These are phyloP conservation scores for Cubamyces sp. DNA, from an alignment of 768 basidiomycete genomes.

Conservation along the genomic window DNA sequence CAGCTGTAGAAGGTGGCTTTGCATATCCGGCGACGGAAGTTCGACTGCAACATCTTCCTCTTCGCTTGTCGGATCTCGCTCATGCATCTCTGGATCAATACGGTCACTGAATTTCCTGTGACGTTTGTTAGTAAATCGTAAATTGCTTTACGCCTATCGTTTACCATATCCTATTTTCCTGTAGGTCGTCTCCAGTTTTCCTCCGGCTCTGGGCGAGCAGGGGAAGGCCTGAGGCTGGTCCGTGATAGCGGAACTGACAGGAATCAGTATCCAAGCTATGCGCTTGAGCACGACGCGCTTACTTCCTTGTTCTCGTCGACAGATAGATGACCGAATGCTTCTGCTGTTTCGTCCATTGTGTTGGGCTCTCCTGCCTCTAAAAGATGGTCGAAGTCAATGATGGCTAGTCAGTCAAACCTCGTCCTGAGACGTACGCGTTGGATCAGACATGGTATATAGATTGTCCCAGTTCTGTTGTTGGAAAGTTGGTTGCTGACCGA, in stretches of 20 bases:
- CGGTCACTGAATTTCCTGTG: constrained; percentile 28
- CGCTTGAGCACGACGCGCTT: background rate
- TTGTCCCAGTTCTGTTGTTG: constrained; percentile 17
- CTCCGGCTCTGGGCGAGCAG: constrained; percentile 69
- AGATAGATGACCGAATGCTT: constrained; percentile 71
- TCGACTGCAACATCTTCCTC: constrained; percentile 21
- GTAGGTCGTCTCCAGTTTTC: constrained; percentile 68
- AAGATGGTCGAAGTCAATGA: background rate
- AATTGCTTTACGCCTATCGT: background rate
- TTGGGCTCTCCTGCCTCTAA: constrained; percentile 6
- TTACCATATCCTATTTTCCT: constrained; percentile 45
- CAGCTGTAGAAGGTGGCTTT: constrained; percentile 69
- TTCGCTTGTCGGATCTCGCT: constrained; percentile 4
- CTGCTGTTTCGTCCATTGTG: constrained; percentile 46
- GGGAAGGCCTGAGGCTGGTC: constrained; percentile 75
- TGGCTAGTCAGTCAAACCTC: background rate
- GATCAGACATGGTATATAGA: constrained; percentile 15
- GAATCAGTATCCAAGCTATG: constrained; percentile 18
- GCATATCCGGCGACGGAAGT: constrained; percentile 64
- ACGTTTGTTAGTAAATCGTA: background rate
- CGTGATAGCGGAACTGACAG: constrained; percentile 80
- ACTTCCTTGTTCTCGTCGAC: constrained; percentile 80
- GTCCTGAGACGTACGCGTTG: constrained; percentile 8
- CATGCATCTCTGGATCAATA: constrained; percentile 9
- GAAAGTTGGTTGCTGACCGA: background rate